A percentile compares a stretch with the other conserved stretches of the same genome.
phyloP scores from a whole-genome alignment of 129 eudicot species.

The Escallonia rubra region DNA sequence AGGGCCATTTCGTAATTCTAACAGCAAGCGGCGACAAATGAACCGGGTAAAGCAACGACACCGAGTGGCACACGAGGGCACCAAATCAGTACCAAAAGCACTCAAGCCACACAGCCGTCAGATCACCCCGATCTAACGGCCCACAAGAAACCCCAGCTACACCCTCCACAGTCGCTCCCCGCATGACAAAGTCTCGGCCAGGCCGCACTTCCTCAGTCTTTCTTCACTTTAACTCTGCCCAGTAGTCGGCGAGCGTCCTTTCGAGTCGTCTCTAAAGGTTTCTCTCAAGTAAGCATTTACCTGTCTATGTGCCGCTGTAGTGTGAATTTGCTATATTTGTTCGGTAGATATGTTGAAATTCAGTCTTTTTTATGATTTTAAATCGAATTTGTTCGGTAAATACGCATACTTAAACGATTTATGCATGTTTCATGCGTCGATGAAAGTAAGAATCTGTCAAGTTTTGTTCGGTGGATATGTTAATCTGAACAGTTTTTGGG shows the following conservation, averaged over 20 bases:
- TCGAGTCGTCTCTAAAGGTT: not conserved
- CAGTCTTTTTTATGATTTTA: not conserved
- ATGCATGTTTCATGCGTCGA: too few species aligned
- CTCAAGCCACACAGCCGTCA: not conserved
- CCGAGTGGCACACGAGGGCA: not conserved
- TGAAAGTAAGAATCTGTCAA: too few species aligned
- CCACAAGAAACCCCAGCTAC: constrained; percentile 1
- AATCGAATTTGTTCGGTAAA: not conserved
- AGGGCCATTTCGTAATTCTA: not conserved
- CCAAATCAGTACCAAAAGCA: not conserved
- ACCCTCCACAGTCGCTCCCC: not conserved
- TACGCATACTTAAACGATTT: too few species aligned
- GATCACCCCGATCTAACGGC: constrained; percentile 4
- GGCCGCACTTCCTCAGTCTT: not conserved
- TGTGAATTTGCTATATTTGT: not conserved
- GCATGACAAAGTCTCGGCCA: not conserved
- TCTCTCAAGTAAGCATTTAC: too few species aligned
- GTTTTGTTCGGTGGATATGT: not conserved
- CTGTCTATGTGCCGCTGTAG: too few species aligned
- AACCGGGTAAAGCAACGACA: not conserved
- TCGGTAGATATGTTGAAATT: not conserved
- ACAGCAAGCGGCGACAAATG: not conserved
- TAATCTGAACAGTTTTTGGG: not conserved
- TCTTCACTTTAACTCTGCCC: not conserved
- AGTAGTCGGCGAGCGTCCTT: not conserved